Base-by-base conservation (phyloP, 306 rosid species). In the Trifolium fragiferum region DNA sequence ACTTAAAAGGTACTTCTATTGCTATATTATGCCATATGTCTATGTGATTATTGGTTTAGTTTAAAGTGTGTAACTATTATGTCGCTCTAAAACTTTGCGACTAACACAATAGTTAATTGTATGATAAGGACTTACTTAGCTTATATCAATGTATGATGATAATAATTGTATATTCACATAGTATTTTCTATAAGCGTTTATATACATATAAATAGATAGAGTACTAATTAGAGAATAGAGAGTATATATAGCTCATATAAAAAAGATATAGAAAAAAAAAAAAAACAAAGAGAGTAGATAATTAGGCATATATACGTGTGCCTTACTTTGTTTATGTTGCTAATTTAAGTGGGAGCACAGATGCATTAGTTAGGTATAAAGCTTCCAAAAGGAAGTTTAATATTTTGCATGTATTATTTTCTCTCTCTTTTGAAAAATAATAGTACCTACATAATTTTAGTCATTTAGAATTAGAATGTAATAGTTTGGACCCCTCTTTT, bases 51-150 rank as follows among this genome's bases (percentile, higher is more conserved):
- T 15, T 15, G 46, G 74, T 53, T 66, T 64, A 43, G 30, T 38
- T 25, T 21, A 60, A 74, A 54, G 78, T 78, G 83, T 79, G 78
- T 79, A 65, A 44, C 67, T 66, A 43, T 53, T 53, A 32, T 65
- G 51, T 63, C 50, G n/a, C 46, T 50, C 25, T 25, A 71, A 61
- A 55, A 66, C 72, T 37, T 61, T 23, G 77, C 59, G 55, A 50
- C 58, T n/a, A 49, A 49, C 40, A 37, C 64, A 63, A 51, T 30
- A 63, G 23, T 37, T 35, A 63, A 61, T 16, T 12, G 16, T 74
- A 62, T 74, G 14, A 27, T n/a, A 27, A 27, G 12, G 66, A 60
- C 19, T 66, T 14, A 74, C 40, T 63, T 16, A 25, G 13, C 35
- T 50, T 76, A 7, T 35, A 7, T 35, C 6, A 15, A 41, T 71